Conservation (phyloP, 768 basidiomycete genomes). For the Pisolithus albus region DNA sequence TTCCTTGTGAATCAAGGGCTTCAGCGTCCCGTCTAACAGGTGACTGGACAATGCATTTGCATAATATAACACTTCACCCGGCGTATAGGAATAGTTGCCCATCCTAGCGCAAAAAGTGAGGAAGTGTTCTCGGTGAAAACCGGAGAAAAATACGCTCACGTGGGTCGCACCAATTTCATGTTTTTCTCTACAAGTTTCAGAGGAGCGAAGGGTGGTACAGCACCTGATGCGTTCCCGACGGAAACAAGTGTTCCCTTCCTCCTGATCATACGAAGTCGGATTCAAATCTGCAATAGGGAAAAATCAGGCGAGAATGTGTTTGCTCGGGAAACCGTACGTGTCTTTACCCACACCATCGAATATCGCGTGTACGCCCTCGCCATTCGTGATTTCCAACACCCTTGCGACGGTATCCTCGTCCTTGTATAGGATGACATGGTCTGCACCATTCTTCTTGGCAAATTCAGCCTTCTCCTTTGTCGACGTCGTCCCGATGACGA, state of each 20-base stretch:
- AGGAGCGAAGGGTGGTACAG: slow-evolving; percentile 68
- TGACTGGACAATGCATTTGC: slow-evolving; percentile 55
- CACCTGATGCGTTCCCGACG: slow-evolving; percentile 88
- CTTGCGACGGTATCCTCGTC: slow-evolving; percentile 67
- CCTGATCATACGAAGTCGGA: slow-evolving; percentile 67
- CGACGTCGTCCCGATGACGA: slow-evolving; percentile 91
- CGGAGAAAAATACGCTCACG: slow-evolving; percentile 34
- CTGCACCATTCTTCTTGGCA: slow-evolving; percentile 73
- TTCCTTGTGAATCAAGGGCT: slow-evolving; percentile 62
- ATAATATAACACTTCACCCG: slow-evolving; percentile 69
- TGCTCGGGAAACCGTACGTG: slow-evolving; percentile 43
- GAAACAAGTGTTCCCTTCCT: slow-evolving; percentile 88
- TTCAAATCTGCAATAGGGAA: slow-evolving; percentile 48
- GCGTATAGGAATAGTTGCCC: slow-evolving; percentile 63
- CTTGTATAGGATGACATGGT: slow-evolving; percentile 81
- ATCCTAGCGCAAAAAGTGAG: slow-evolving; percentile 39
- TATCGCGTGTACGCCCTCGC: slow-evolving; percentile 76
- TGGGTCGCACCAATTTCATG: slow-evolving; percentile 68
- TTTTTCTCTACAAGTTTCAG: slow-evolving; percentile 77
- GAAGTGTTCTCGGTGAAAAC: background rate
- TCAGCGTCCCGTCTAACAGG: slow-evolving; percentile 52
- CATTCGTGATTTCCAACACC: slow-evolving; percentile 69
- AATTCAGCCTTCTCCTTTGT: slow-evolving; percentile 75
- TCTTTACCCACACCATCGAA: slow-evolving; percentile 98
- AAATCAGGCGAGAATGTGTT: background rate